Conservation (phyloP, 108 stramenopile genomes). For the Nannochloropsis gaditana region DNA sequence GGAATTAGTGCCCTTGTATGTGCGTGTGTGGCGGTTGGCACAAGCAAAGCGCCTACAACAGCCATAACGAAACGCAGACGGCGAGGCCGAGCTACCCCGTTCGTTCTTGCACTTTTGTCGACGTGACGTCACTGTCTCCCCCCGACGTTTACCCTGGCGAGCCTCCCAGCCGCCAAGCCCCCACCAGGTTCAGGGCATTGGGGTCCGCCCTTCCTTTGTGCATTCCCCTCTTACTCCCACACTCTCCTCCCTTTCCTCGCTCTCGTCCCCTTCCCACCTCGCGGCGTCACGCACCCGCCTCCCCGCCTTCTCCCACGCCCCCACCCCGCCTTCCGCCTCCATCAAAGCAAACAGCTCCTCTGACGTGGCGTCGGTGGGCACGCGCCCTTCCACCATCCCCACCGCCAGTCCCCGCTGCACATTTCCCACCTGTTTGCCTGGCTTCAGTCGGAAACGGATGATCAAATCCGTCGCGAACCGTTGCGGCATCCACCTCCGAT, state of each 20-base stretch:
- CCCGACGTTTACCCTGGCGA: too few species aligned
- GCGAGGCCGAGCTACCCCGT: too few species aligned
- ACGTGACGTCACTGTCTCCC: too few species aligned
- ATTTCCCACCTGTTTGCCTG: neutral
- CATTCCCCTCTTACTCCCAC: neutral
- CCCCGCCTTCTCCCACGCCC: neutral
- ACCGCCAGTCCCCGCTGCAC: neutral
- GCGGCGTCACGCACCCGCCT: neutral
- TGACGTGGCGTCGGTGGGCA: neutral
- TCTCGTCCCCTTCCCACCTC: neutral
- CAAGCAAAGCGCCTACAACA: too few species aligned
- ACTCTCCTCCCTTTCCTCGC: neutral
- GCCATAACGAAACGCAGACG: too few species aligned
- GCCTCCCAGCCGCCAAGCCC: too few species aligned
- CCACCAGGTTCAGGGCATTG: too few species aligned
- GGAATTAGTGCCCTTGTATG: too few species aligned
- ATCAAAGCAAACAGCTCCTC: constrained; percentile 12
- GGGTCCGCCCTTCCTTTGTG: neutral
- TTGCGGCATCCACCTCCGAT: constrained; percentile 1
- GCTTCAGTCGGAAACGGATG: neutral
- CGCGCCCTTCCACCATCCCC: neutral
- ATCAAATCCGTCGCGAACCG: neutral
- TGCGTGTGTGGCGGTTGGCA: too few species aligned
- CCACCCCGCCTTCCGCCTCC: neutral
- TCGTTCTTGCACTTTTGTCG: too few species aligned